Evolutionary conservation across 345 rosid species (phyloP).

Genomic region (Passiflora organensis): DNA sequence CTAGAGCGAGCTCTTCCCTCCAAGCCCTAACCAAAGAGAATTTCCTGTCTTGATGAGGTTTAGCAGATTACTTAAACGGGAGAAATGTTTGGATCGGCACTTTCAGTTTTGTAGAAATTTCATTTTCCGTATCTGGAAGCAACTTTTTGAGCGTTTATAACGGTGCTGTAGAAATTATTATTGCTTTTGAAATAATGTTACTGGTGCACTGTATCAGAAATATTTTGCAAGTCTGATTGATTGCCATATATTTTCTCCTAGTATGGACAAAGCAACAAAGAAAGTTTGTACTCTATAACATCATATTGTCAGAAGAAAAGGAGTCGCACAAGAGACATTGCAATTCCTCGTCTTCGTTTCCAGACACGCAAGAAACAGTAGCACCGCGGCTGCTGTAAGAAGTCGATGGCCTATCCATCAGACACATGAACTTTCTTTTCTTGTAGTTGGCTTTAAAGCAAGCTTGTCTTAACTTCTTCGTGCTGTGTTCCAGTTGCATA

Average conservation of each 20-base stretch:
- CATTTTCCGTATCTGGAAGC: constrained; percentile 10
- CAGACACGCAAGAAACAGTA: background rate
- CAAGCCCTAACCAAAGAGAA: too few species aligned
- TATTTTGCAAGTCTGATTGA: too few species aligned
- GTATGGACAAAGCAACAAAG: too few species aligned
- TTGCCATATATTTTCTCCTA: too few species aligned
- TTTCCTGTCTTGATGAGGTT: too few species aligned
- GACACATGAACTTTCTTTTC: constrained; percentile 32
- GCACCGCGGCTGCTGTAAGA: background rate
- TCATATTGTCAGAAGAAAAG: background rate
- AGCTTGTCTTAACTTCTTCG: constrained; percentile 71
- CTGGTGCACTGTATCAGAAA: constrained; percentile 2
- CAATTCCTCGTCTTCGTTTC: background rate
- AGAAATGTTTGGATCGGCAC: constrained; percentile 16
- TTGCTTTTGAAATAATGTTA: constrained; percentile 22
- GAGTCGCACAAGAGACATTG: background rate
- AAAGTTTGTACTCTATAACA: too few species aligned
- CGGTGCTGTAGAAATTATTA: constrained; percentile 21
- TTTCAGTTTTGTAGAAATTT: constrained; percentile 33
- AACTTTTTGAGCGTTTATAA: too few species aligned
- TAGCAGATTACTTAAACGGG: constrained; percentile 11
- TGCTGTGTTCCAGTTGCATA: constrained; percentile 39
- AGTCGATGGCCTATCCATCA: background rate
- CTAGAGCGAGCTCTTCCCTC: constrained; percentile 11
- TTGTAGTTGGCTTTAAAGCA: constrained; percentile 84